Conservation (phyloP, 177 flowering plant species). For the Telopea speciosissima region DNA sequence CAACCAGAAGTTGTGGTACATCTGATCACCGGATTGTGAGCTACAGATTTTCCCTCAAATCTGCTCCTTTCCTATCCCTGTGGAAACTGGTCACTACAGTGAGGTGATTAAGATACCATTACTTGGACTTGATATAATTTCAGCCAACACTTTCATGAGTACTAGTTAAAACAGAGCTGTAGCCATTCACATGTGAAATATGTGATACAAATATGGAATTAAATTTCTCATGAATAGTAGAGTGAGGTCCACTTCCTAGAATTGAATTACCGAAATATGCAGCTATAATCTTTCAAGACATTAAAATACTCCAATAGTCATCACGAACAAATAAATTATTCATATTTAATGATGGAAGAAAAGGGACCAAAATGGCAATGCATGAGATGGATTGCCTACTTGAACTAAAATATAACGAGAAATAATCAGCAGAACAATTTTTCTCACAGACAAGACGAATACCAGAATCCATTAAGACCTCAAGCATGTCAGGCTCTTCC, state of each 20-base stretch:
- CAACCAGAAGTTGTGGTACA: no score
- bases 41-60: no score
- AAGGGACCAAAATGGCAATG: neutral
- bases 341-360: neutral
- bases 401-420: neutral
- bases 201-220: no score
- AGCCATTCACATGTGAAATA: no score
- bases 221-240: neutral
- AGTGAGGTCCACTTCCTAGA: neutral
- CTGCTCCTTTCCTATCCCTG: no score
- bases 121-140: no score
- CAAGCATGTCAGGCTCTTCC: conserved; percentile 21
- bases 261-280: neutral
- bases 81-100: no score
- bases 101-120: no score
- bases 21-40: no score
- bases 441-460: neutral
- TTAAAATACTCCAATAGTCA: neutral
- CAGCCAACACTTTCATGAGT: no score
- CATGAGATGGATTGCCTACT: neutral
- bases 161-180: no score
- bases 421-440: neutral
- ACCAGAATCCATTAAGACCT: conserved; percentile 8
- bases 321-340: neutral
- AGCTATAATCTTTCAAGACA: neutral